Evolutionary conservation across 2,329 filamentous ascomycete genomes (phyloP), one percentile per base, ranked within the genome.

Genomic region (Diplodia mutila): DNA sequence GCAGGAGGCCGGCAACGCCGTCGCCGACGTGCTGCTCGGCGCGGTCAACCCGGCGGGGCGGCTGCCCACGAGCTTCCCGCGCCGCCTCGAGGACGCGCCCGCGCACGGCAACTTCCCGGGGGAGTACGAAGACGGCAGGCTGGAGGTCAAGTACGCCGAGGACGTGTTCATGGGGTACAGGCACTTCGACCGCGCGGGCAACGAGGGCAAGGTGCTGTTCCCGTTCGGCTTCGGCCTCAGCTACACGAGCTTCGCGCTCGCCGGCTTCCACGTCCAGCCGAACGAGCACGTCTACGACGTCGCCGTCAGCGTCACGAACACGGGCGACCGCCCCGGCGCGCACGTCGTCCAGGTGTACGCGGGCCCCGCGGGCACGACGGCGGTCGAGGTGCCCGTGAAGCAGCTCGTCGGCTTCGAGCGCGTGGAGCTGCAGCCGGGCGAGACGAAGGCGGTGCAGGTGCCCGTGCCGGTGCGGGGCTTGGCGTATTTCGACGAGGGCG

Each of bases 1-100:
- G 18, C 92, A 95, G 73, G 92, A 96, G 80, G 90, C 90, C 7
- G 92, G 92, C 9, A 93, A 94, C 74, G 89, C 89, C 12, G 90
- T 96, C 70, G 91, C 90, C 0, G 91, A 94, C 71, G 85, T 94
- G 2, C 82, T 94, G 0, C 91, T 92, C 70, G 90, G 91, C 61
- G 86, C 89, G 69, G 85, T 87, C 57, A 93, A 91, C 74, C 92
- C 92, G 0, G 89, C 87, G 69, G 91, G 88, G 12, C 93, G 93
- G 76, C 83, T 94, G 1, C 90, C 91, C 0, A 82, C 93, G 23
- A 90, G 89, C 0, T 92, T 92, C 78, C 90, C 91, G 4, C 84
- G 73, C 12, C 71, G 76, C 0, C 71, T 80, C n/a, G 83, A 90
- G 73, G 88, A 91, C 71, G 89, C 90, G 34, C 90, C 90, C 1